Percentiles rank a stretch among this genome's conserved stretches.
Conservation (phyloP, 805 yeast genomes). For the Saccharomycopsis sp. region DNA sequence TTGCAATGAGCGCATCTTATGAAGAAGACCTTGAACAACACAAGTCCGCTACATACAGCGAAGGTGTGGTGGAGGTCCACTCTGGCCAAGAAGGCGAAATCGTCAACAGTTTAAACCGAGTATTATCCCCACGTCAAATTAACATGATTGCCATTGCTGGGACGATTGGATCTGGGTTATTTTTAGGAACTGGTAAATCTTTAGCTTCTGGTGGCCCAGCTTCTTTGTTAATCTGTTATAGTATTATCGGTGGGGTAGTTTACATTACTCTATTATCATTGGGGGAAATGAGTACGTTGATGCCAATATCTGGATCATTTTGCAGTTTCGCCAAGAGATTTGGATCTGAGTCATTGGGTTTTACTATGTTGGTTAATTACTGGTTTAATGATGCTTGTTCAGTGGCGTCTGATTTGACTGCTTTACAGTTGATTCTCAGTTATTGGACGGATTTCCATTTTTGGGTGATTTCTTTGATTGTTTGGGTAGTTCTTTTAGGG, state of each 20-base stretch:
- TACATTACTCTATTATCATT: slow-evolving; percentile 52
- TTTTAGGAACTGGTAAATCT: slow-evolving; percentile 46
- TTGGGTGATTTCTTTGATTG: slow-evolving; percentile 45
- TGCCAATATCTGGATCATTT: slow-evolving; percentile 59
- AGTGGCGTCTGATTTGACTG: slow-evolving; percentile 65
- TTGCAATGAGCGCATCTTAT: not conserved
- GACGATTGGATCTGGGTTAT: slow-evolving; percentile 50
- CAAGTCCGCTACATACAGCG: not conserved
- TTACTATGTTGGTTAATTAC: slow-evolving; percentile 65
- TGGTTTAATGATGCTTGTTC: slow-evolving; percentile 79
- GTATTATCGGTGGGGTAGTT: slow-evolving; percentile 43
- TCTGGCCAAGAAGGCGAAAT: slow-evolving; percentile 1
- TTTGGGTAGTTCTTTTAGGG: slow-evolving; percentile 43
- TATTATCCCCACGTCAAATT: slow-evolving; percentile 34
- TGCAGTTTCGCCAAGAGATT: slow-evolving; percentile 61
- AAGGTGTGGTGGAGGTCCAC: not conserved
- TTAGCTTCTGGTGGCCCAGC: slow-evolving; percentile 47
- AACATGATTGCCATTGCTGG: slow-evolving; percentile 64
- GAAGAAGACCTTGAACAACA: not conserved
- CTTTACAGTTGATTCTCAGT: slow-evolving; percentile 45
- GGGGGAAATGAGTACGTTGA: slow-evolving; percentile 77
- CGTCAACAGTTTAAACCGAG: slow-evolving; percentile 15
- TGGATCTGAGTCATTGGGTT: slow-evolving; percentile 62
- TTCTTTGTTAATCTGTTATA: slow-evolving; percentile 42
- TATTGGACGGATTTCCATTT: slow-evolving; percentile 57